Base-by-base conservation (phyloP, 495 filamentous ascomycete species). In the Antarctomyces pellizariae region DNA sequence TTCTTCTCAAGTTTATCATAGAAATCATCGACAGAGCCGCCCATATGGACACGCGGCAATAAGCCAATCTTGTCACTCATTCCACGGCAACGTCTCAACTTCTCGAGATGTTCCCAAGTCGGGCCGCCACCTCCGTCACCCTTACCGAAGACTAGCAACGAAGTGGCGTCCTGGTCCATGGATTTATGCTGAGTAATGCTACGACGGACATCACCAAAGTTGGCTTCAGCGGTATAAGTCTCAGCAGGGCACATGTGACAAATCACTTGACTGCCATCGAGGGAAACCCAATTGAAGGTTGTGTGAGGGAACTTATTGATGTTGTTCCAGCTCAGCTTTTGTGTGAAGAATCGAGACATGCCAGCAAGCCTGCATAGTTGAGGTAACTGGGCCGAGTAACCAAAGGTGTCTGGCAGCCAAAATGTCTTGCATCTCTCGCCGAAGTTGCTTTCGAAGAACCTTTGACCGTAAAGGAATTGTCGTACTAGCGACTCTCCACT, bases 261-360 rank as follows among this genome's bases (percentile, higher is more conserved):
- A 27, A 97, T 60, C 22, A 97, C 86, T 41, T 97, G 86, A 33
- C 75, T 89, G 10, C 84, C 83, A 43, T 97, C 86, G 14, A 92
- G 64, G 2, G 79, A 57, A 11, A 97, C 82, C 86, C 86, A 97
- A 41, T 86, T 86, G 57, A 97, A 97, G 1, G 86, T 95, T 1
- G 84, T 93, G 38, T 95, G 86, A 1, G 86, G 86, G 51, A 97
- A 97, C 32, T 75, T 90, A 54, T 97, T 95, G 57, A 97, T 93
- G 47, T 95, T 95, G 49, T 97, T 97, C 62, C 61, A 64, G 37
- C 62, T 64, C 26, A 97, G 62, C 50, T 97, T 97, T 49, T 97
- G 86, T 1, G 86, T 97, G 36, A 97, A 76, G 54, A 97, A 97
- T 16, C 86, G 65, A 29, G 57, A 73, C 86, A 97, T 97, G 20